Conservation (phyloP, 257 asterid species). For the Anisodus acutangulus region DNA sequence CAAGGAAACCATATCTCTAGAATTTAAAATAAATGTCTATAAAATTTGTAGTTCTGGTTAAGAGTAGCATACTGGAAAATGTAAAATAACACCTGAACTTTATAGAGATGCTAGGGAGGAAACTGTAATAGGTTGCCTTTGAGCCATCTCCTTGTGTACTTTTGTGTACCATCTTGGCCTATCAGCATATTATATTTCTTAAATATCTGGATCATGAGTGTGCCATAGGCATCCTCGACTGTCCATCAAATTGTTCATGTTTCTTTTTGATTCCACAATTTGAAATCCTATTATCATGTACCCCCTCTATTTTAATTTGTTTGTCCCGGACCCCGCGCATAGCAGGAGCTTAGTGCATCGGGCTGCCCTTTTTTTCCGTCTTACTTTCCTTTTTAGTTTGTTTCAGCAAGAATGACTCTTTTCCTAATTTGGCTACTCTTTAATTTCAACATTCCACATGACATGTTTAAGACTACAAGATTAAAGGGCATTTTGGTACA, state of each 20-base stretch:
- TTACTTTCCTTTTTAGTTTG: no score
- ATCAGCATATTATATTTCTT: not conserved
- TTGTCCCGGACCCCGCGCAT: no score
- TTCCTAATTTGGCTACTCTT: no score
- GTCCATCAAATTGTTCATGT: not conserved
- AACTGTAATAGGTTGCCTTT: not conserved
- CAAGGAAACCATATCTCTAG: not conserved
- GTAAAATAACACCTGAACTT: not conserved
- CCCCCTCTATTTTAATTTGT: no score
- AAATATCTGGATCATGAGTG: not conserved
- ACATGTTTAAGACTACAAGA: no score
- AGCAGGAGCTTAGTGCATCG: no score
- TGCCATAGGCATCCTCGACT: not conserved
- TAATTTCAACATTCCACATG: no score
- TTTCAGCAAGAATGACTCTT: no score
- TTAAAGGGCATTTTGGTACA: no score
- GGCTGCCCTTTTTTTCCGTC: no score
- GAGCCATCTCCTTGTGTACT: not conserved
- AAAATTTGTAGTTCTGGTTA: constrained; percentile 10
- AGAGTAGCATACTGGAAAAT: constrained; percentile 12
- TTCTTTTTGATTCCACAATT: not conserved
- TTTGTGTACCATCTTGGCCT: not conserved
- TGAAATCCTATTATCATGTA: constrained; percentile 3
- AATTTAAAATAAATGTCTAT: not conserved
- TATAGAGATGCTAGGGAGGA: not conserved